Evolutionary conservation across 2,329 filamentous ascomycete species (phyloP).

Genomic region (Hypocreales sp.): DNA sequence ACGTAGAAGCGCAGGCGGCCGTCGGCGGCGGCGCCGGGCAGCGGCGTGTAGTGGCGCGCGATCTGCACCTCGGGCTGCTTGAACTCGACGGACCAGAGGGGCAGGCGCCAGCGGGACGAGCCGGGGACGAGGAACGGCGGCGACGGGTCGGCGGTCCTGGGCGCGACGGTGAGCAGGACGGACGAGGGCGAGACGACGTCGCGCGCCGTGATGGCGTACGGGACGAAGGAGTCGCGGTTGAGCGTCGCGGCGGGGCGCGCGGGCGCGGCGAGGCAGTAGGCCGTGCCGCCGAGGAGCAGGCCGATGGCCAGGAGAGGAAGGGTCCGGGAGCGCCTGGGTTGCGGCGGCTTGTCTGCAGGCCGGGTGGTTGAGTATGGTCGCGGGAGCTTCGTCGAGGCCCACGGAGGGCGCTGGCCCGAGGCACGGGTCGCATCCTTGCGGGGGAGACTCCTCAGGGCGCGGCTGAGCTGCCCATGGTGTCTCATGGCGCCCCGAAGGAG

Average conservation of each 20-base stretch:
- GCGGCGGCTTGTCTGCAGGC: neutral
- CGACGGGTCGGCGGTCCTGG: slow-evolving; percentile 16
- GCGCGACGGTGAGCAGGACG: slow-evolving; percentile 50
- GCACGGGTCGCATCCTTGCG: too few relatives aligned
- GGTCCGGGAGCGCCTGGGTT: slow-evolving; percentile 4
- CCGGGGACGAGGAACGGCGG: slow-evolving; percentile 12
- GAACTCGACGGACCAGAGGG: slow-evolving; percentile 79
- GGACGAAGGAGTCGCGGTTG: slow-evolving; percentile 45
- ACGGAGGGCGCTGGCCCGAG: too few relatives aligned
- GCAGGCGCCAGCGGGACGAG: slow-evolving; percentile 23
- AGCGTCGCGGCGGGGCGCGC: slow-evolving; percentile 20
- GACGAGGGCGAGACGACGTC: slow-evolving; percentile 50
- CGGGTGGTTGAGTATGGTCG: neutral
- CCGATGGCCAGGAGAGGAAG: slow-evolving; percentile 9
- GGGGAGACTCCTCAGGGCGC: too few relatives aligned
- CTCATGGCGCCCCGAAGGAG: too few relatives aligned
- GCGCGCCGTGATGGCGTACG: slow-evolving; percentile 47
- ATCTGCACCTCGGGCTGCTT: slow-evolving; percentile 94
- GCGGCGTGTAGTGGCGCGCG: slow-evolving; percentile 76
- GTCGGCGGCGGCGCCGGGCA: slow-evolving; percentile 41
- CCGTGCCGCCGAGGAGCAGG: slow-evolving; percentile 8
- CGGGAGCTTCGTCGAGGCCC: too few relatives aligned
- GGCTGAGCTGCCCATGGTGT: too few relatives aligned
- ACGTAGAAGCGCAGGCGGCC: slow-evolving; percentile 56
- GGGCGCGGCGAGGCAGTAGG: slow-evolving; percentile 12